These are phyloP conservation scores for Triticum urartu DNA, from an alignment of 176 grass and related monocot genomes.

Conservation along the genomic window DNA sequence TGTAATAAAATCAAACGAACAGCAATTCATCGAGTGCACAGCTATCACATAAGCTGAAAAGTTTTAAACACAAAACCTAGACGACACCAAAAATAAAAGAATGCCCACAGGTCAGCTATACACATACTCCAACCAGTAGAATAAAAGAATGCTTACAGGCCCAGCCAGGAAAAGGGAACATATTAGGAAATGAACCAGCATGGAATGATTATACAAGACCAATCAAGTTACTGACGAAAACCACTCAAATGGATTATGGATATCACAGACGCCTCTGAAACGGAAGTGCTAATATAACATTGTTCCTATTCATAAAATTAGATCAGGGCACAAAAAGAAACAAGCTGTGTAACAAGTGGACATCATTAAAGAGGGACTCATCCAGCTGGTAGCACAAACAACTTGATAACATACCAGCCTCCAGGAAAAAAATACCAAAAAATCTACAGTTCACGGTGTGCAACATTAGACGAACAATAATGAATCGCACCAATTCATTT, in stretches of 20 bases:
- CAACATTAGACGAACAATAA: not conserved
- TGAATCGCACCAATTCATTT: not conserved
- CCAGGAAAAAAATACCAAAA: not conserved
- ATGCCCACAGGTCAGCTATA: not conserved
- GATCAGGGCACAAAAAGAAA: not conserved
- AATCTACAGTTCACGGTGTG: not conserved
- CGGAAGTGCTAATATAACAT: not conserved
- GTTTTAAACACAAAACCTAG: not conserved
- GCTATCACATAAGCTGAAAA: not conserved
- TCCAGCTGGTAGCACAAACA: conserved; percentile 16
- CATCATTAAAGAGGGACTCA: not conserved
- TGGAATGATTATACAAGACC: not conserved
- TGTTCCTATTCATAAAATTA: not conserved
- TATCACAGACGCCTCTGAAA: not conserved
- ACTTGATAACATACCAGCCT: not conserved
- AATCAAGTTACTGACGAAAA: not conserved
- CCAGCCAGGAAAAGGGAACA: not conserved
- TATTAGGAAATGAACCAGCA: not conserved
- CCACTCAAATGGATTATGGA: not conserved
- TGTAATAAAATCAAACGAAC: not conserved
- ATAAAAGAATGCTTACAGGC: not conserved
- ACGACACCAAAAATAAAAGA: not conserved
- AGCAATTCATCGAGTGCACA: not conserved
- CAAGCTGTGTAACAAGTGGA: not conserved
- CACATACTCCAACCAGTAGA: not conserved